Evolutionary conservation across 1,284 basidiomycete species (phyloP), one percentile per base, ranked within the genome.

Genomic region (Ganoderma resinaceum): DNA sequence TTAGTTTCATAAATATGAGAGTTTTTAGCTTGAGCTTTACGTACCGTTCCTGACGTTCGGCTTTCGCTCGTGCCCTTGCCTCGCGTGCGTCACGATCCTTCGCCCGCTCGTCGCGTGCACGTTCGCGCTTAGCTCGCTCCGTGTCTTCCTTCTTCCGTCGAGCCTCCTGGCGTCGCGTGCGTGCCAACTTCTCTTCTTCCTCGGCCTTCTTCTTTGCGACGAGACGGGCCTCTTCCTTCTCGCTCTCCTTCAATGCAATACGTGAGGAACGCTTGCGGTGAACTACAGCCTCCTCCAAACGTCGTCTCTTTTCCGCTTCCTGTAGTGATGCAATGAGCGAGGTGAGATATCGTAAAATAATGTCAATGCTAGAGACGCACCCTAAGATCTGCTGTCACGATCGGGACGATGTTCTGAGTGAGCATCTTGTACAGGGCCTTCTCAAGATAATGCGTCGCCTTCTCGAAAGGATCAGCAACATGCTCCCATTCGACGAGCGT

Each of bases 231-330:
- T 93, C 90, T 75, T 93, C 91, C 73, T 87, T 89, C 77, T 91
- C 91, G 61, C 79, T 85, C 76, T 94, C 92, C 72, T 87, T 91
- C 43, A 89, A 79, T 6, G 94, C 93, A 67, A 96, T 88, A 42
- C 95, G 91, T 55, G 92, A 93, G 2, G 94, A 95, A 35, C 94
- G 89, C 79, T 96, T 96, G 67, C 94, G 88, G 69, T 90, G 90
- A 31, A 89, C 86, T 16, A 95, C 80, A 3, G 92, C 91, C 66
- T 92, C 87, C 72, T 92, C 91, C 59, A 91, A 70, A 61, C 85
- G 85, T 62, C 85, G 83, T 76, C 90, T 86, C 62, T 82, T 86
- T 73, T 91, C 88, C 42, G 84, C 80, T 77, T 89, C 91, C 92
- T 94, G 77, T 29, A 65, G 11, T 74, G 20, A 70, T 66, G 43